Evolutionary conservation across 306 rosid species (phyloP), one percentile per base, ranked within the genome.

Genomic region (Herpetospermum pedunculosum): DNA sequence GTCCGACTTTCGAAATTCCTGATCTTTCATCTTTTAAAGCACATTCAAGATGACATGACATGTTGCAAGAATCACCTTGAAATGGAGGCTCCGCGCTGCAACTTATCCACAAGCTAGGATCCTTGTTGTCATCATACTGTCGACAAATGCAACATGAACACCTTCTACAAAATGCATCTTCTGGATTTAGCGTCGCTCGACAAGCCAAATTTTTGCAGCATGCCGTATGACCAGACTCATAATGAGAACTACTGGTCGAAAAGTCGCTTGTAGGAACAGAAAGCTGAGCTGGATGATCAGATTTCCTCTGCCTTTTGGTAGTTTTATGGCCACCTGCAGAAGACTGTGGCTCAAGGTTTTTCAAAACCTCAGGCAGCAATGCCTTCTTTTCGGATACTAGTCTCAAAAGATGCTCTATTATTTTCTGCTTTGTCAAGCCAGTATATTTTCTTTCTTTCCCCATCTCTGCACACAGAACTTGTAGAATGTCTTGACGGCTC

Each of bases 381-480:
- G 84, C 57, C 80, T 88, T 89, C 85, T 88, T 94, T 81, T 94
- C 99, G 73, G 99, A 84, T 52, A 94, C 91, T 73, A 94, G 79
- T 84, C 85, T 89, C 65, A 94, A 83, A 85, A 94, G 99, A 82
- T 91, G 83, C 77, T 91, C 99, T 72, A 94, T 89, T 65, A 94
- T 94, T 80, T 94, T 94, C 80, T 91, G 57, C 88, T 94, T 94
- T 18, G 99, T 94, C 81, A 94, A 74, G 52, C 99, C 99, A 50
- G 99, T 94, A 75, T 94, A 94, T 83, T 94, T 94, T 81, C 99
- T 94, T 81, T 94, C 99, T 81, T 94, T 94, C 55, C 99, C 99
- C 99, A 94, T 88, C 84, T 94, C 99, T 44, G 88, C 96, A 82
- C 99, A 94, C 70, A 94, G 80, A 77, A 94, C 85, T 79, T 94